A percentile compares a stretch with the other conserved stretches of the same genome.
Evolutionary conservation across 257 asterid genomes (phyloP).

Genomic region (Solanum sitiens): DNA sequence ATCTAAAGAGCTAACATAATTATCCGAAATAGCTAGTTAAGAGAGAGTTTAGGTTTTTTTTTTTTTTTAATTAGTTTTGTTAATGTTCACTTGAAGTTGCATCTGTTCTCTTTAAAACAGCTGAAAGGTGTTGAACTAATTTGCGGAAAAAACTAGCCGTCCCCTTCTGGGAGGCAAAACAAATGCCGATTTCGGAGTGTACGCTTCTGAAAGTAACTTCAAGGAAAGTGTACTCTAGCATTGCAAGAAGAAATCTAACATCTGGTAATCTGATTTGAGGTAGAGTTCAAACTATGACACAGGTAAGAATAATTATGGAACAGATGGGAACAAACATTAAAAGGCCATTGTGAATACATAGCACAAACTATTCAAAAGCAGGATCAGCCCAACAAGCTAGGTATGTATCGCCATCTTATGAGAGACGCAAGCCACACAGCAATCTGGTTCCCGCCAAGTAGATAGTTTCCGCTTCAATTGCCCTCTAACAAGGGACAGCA

Average conservation of each 20-base stretch:
- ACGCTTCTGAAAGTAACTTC: neutral
- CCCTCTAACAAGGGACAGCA: neutral
- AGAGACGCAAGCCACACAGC: neutral
- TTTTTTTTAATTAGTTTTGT: neutral
- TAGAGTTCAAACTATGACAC: neutral
- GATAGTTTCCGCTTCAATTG: neutral
- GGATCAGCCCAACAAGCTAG: conserved; percentile 3
- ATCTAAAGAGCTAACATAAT: too few species aligned
- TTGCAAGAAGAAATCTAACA: neutral
- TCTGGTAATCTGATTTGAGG: neutral
- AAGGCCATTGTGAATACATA: conserved; percentile 15
- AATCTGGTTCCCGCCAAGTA: neutral
- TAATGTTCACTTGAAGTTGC: neutral
- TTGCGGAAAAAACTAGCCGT: neutral
- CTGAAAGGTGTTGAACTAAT: neutral
- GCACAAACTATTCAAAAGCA: conserved; percentile 31
- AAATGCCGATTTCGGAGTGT: neutral
- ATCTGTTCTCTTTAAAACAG: neutral
- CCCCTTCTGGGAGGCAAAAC: neutral
- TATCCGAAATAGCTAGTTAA: too few species aligned
- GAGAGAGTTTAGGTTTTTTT: too few species aligned
- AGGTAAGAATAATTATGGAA: conserved; percentile 2
- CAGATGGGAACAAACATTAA: neutral
- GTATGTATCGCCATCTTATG: neutral
- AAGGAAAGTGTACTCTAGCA: neutral